phyloP scores from a whole-genome alignment of 495 filamentous ascomycete genomes.

The Pyrenopolyporus hunteri region DNA sequence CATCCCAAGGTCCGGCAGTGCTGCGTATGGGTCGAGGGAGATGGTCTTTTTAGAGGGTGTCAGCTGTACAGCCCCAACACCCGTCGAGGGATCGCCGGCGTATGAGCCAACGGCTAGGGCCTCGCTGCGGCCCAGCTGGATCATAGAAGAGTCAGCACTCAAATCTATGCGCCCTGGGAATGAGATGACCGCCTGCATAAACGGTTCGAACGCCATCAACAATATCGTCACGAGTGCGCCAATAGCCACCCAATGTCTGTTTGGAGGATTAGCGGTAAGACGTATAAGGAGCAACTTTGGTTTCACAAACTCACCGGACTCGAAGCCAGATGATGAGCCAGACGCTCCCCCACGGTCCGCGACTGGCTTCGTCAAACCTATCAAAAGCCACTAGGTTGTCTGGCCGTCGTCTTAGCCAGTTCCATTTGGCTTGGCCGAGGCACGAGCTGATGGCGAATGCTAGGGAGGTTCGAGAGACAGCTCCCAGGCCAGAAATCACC shows the following conservation, averaged over 20 bases:
- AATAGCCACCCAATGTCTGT: slow-evolving; percentile 26
- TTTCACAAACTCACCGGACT: slow-evolving; percentile 7
- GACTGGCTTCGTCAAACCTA: slow-evolving; percentile 47
- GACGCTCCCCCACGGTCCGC: slow-evolving; percentile 48
- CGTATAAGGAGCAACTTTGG: neutral
- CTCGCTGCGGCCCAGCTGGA: slow-evolving; percentile 12
- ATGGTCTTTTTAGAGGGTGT: slow-evolving; percentile 1
- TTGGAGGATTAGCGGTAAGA: neutral
- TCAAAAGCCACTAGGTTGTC: slow-evolving; percentile 40
- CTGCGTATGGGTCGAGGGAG: neutral
- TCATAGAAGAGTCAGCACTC: neutral
- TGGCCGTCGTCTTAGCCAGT: slow-evolving; percentile 34
- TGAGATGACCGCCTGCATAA: slow-evolving; percentile 28
- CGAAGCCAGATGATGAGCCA: slow-evolving; percentile 39
- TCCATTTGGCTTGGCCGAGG: slow-evolving; percentile 45
- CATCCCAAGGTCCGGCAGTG: slow-evolving; percentile 19
- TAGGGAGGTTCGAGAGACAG: slow-evolving; percentile 20
- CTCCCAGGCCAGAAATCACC: slow-evolving; percentile 6
- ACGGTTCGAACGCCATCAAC: slow-evolving; percentile 27
- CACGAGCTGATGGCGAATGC: slow-evolving; percentile 24
- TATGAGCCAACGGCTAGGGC: slow-evolving; percentile 22
- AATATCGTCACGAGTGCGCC: slow-evolving; percentile 21
- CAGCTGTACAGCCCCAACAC: neutral
- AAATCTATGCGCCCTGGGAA: slow-evolving; percentile 9
- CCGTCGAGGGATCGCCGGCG: neutral